Conservation (phyloP, 2,329 filamentous ascomycete genomes). For the Penicillium fuscoglaucum region DNA sequence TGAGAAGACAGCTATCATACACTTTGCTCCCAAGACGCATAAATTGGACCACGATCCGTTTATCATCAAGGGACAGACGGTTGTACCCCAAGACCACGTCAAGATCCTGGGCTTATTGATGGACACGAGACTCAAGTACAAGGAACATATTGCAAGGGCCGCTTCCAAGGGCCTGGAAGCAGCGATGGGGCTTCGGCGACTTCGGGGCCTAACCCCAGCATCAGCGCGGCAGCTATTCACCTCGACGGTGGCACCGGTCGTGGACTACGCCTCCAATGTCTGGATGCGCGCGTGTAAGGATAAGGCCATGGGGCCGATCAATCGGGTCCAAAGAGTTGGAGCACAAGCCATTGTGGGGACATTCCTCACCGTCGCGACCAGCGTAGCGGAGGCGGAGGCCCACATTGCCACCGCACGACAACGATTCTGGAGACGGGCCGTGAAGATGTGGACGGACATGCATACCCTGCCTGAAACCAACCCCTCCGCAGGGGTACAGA, state of each 20-base stretch:
- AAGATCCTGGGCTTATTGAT: constrained; percentile 12
- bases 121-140: constrained; percentile 27
- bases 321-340: constrained; percentile 24
- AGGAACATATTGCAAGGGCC: constrained; percentile 24
- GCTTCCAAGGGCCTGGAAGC: constrained; percentile 25
- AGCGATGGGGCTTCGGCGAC: constrained; percentile 13
- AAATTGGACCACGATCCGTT: background rate
- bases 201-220: constrained; percentile 12
- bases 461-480: constrained; percentile 13
- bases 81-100: background rate
- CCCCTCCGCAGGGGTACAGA: constrained; percentile 6
- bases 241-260: constrained; percentile 24
- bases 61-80: background rate
- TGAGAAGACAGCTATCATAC: background rate
- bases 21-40: background rate
- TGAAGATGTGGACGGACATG: constrained; percentile 19
- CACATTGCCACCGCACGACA: constrained; percentile 13
- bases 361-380: constrained; percentile 23
- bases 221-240: constrained; percentile 18
- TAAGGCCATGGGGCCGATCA: constrained; percentile 14
- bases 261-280: constrained; percentile 28
- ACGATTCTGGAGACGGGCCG: constrained; percentile 17
- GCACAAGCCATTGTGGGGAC: constrained; percentile 24
- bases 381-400: constrained; percentile 24
- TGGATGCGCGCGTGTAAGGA: constrained; percentile 23